Conservation (phyloP, 805 yeast species). For the Sugiyamaella qingdaonensis region DNA sequence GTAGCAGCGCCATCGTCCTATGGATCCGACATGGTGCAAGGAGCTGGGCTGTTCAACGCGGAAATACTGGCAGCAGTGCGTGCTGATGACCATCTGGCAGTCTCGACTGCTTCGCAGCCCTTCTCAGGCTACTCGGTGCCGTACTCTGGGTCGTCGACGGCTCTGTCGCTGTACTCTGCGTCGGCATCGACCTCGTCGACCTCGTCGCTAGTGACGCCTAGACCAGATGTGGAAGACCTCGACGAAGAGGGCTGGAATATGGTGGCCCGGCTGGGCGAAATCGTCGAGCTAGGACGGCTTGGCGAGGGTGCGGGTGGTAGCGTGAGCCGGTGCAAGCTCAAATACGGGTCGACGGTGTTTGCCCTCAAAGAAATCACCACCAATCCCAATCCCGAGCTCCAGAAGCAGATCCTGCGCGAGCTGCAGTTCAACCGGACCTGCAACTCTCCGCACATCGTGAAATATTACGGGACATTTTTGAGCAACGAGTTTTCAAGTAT, state of each 20-base stretch:
- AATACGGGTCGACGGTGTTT: constrained; percentile 58
- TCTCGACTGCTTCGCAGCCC: background rate
- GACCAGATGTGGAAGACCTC: constrained; percentile 37
- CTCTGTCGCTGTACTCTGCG: background rate
- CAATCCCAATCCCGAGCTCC: constrained; percentile 79
- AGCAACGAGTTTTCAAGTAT: constrained; percentile 74
- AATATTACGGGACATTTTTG: constrained; percentile 88
- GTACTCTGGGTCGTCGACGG: background rate
- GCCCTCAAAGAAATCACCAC: constrained; percentile 76
- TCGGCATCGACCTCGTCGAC: constrained; percentile 4
- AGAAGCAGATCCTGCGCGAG: constrained; percentile 86
- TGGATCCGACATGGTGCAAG: constrained; percentile 5
- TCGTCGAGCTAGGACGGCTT: constrained; percentile 62
- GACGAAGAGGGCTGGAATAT: constrained; percentile 74
- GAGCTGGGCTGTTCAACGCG: constrained; percentile 20
- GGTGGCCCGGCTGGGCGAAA: constrained; percentile 53
- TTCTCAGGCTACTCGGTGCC: background rate
- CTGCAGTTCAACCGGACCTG: constrained; percentile 83
- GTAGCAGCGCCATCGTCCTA: constrained; percentile 14
- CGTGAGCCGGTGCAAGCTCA: constrained; percentile 72
- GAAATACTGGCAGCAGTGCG: constrained; percentile 26
- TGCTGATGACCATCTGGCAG: background rate
- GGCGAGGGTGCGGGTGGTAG: constrained; percentile 97
- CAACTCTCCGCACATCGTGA: constrained; percentile 77
- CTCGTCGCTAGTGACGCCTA: background rate